Conservation (phyloP, 495 filamentous ascomycete species). For the Hyaloscypha finlandica region DNA sequence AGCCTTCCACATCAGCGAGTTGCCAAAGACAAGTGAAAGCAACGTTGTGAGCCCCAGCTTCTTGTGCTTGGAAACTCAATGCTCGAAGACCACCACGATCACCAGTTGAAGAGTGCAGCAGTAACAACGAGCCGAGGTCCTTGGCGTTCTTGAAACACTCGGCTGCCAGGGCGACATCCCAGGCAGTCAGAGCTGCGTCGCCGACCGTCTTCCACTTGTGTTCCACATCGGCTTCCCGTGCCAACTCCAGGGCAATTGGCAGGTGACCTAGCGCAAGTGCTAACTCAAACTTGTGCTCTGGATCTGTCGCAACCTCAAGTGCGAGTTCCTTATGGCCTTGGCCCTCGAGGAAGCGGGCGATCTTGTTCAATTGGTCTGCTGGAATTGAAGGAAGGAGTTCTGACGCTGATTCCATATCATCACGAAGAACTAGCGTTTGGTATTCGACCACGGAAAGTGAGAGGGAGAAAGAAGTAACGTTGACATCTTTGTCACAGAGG, state of each 20-base stretch:
- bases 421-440: conserved; percentile 92
- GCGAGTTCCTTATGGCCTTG: conserved; percentile 96
- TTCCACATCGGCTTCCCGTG: conserved; percentile 78
- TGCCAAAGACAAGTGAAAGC: conserved; percentile 91
- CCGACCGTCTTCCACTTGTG: conserved; percentile 98
- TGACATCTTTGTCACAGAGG: conserved; percentile 92
- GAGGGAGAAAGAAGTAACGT: conserved; percentile 84
- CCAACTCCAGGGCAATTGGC: conserved; percentile 81
- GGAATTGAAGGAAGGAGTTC: conserved; percentile 83
- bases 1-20: conserved; percentile 77
- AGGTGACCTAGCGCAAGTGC: conserved; percentile 82
- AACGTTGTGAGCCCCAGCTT: conserved; percentile 81
- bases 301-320: conserved; percentile 92
- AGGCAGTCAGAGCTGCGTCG: conserved; percentile 81
- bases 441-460: conserved; percentile 96
- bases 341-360: conserved; percentile 96
- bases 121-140: conserved; percentile 84
- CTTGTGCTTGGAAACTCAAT: conserved; percentile 72
- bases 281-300: conserved; percentile 95
- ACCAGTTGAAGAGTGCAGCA: conserved; percentile 80
- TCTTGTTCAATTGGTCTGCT: conserved; percentile 91
- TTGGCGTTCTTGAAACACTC: conserved; percentile 91
- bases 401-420: conserved; percentile 89
- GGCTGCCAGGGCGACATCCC: conserved; percentile 85
- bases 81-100: conserved; percentile 71